Evolutionary conservation across 1,139 yeast genomes (phyloP).

Genomic region (Blastobotrys petasosporus): DNA sequence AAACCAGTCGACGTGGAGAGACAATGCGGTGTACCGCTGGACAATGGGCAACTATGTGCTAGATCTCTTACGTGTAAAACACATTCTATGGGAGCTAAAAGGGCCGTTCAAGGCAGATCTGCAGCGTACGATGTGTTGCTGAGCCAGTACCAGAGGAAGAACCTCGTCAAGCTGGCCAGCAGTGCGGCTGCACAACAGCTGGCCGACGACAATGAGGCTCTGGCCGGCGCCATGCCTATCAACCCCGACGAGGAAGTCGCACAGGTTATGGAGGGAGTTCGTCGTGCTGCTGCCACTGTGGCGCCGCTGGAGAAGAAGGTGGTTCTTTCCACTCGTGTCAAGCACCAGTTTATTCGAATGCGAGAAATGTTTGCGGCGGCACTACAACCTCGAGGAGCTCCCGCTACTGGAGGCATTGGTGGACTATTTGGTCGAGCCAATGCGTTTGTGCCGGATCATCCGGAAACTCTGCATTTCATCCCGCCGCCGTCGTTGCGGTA

Average conservation of each 20-base stretch:
- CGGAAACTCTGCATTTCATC: conserved; percentile 26
- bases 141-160: conserved; percentile 85
- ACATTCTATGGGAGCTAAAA: conserved; percentile 96
- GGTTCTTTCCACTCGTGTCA: conserved; percentile 60
- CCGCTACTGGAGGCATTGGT: conserved; percentile 26
- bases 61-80: conserved; percentile 94
- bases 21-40: conserved; percentile 93
- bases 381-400: conserved; percentile 24
- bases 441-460: conserved; percentile 31
- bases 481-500: conserved; percentile 35
- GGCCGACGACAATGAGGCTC: conserved; percentile 31
- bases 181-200: conserved; percentile 31
- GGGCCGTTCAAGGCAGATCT: conserved; percentile 89
- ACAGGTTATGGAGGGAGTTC: conserved; percentile 87
- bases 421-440: conserved; percentile 33
- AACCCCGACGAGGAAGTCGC: conserved; percentile 90
- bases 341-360: conserved; percentile 72
- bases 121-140: conserved; percentile 85
- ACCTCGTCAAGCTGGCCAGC: conserved; percentile 77
- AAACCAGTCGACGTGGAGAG: conserved; percentile 90
- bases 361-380: conserved; percentile 44
- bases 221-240: conserved; percentile 27
- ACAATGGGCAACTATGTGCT: conserved; percentile 91
- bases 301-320: conserved; percentile 77
- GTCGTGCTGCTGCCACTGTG: conserved; percentile 54